These are phyloP conservation scores for Ramalina intermedia DNA, from an alignment of 495 filamentous ascomycete genomes.

Conservation along the genomic window DNA sequence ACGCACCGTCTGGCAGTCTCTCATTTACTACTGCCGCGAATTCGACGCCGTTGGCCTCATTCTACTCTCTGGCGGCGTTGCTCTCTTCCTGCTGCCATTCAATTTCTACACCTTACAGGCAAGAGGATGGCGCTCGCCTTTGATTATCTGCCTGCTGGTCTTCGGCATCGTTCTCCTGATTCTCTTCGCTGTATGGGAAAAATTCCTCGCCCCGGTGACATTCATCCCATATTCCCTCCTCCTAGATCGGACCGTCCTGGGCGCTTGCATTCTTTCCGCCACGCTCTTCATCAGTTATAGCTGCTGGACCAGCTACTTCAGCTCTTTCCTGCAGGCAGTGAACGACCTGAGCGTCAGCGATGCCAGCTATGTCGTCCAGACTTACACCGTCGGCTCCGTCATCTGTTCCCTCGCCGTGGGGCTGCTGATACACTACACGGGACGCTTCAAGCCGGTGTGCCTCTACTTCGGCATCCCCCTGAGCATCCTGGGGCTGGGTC, in stretches of 20 bases:
- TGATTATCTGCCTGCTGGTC: conserved; percentile 43
- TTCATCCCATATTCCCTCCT: conserved; percentile 50
- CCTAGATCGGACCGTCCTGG: conserved; percentile 48
- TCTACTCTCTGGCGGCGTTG: conserved; percentile 41
- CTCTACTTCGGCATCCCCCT: conserved; percentile 50
- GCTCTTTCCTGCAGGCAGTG: conserved; percentile 59
- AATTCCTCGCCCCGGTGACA: conserved; percentile 34
- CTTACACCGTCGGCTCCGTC: conserved; percentile 57
- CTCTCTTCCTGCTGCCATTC: conserved; percentile 52
- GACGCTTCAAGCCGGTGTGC: conserved; percentile 41
- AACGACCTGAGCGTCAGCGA: conserved; percentile 39
- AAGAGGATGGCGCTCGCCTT: conserved; percentile 32
- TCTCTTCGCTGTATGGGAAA: conserved; percentile 46
- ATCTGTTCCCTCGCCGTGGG: conserved; percentile 45
- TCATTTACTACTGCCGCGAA: conserved; percentile 42
- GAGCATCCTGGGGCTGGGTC: conserved; percentile 45
- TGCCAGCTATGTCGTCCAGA: conserved; percentile 49
- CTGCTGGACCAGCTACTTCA: conserved; percentile 54
- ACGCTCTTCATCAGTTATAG: conserved; percentile 48
- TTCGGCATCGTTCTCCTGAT: conserved; percentile 41
- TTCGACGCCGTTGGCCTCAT: conserved; percentile 48
- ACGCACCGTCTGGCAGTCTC: conserved; percentile 32
- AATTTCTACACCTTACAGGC: conserved; percentile 31
- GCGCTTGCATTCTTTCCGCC: conserved; percentile 41
- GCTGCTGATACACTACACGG: conserved; percentile 37